These are phyloP conservation scores for Durusdinium trenchii DNA, from an alignment of 73 alveolate species.

Conservation along the genomic window DNA sequence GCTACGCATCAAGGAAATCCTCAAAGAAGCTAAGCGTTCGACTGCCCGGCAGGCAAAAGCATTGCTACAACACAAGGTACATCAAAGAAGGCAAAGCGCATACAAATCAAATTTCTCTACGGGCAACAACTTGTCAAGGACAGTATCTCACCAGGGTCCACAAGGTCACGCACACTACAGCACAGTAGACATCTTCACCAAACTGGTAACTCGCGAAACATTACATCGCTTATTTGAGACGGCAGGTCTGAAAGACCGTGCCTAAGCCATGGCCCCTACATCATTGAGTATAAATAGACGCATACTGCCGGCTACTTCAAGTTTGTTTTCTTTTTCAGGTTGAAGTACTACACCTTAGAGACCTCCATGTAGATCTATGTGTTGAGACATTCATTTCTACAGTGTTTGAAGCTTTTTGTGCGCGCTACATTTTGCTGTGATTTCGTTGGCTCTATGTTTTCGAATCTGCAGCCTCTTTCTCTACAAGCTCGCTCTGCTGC, in stretches of 20 bases:
- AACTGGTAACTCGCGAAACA: not conserved
- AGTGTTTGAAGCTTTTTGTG: no score
- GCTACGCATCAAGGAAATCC: not conserved
- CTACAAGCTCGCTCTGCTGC: no score
- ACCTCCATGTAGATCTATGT: no score
- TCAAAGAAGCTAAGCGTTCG: not conserved
- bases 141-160: not conserved
- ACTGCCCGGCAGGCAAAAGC: conserved; percentile 3
- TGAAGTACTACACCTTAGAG: not conserved
- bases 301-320: not conserved
- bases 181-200: conserved; percentile 15
- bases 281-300: not conserved
- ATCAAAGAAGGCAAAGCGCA: conserved; percentile 11
- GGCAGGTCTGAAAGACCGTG: not conserved
- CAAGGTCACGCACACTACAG: not conserved
- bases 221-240: not conserved
- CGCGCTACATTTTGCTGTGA: no score
- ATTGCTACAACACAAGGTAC: not conserved
- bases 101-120: not conserved
- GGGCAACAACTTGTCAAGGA: not conserved
- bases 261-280: not conserved
- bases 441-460: no score
- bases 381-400: no score
- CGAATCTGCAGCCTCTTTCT: no score
- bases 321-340: not conserved